Percentiles rank a stretch among this genome's conserved stretches.
Evolutionary conservation across 1,139 yeast species (phyloP).

Genomic region (Geotrichum candidum): DNA sequence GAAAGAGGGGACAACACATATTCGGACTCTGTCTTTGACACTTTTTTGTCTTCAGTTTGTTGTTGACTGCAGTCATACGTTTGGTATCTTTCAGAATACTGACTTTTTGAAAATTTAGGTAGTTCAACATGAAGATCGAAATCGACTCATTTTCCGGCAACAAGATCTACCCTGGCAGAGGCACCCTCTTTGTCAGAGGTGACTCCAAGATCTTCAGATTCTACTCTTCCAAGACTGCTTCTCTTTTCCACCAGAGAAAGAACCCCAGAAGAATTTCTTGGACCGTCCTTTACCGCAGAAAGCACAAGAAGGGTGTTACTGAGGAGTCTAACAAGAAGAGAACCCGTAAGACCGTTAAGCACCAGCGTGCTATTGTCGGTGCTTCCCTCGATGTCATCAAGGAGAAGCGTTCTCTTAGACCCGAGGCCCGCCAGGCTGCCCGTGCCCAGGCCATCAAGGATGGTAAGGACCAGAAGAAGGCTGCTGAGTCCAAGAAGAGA

Average conservation of each 20-base stretch:
- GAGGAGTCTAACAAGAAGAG: constrained; percentile 98
- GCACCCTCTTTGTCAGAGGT: constrained; percentile 98
- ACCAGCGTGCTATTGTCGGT: constrained; percentile 99
- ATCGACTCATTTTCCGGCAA: constrained; percentile 98
- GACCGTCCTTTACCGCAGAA: constrained; percentile 99
- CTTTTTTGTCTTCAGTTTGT: background rate
- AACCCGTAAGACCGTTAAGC: constrained; percentile 94
- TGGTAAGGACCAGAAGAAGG: constrained; percentile 93
- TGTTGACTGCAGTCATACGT: background rate
- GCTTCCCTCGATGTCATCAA: constrained; percentile 97
- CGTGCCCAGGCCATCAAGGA: constrained; percentile 86
- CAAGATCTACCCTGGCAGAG: constrained; percentile 99
- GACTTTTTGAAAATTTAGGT: constrained; percentile 4
- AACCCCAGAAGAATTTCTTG: constrained; percentile 99
- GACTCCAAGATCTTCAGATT: constrained; percentile 99
- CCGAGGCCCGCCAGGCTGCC: constrained; percentile 96
- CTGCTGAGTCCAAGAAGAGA: constrained; percentile 81
- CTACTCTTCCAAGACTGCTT: constrained; percentile 96
- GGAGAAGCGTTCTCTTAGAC: constrained; percentile 94
- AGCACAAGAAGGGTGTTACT: constrained; percentile 99
- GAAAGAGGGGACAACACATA: background rate
- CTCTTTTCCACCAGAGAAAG: constrained; percentile 99
- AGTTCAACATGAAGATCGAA: constrained; percentile 87
- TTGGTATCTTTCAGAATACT: background rate
- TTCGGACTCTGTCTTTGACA: background rate